Percentiles rank a stretch among this genome's conserved stretches.
phyloP scores from a whole-genome alignment of 495 filamentous ascomycete species.

The Podospora pseudopauciseta region DNA sequence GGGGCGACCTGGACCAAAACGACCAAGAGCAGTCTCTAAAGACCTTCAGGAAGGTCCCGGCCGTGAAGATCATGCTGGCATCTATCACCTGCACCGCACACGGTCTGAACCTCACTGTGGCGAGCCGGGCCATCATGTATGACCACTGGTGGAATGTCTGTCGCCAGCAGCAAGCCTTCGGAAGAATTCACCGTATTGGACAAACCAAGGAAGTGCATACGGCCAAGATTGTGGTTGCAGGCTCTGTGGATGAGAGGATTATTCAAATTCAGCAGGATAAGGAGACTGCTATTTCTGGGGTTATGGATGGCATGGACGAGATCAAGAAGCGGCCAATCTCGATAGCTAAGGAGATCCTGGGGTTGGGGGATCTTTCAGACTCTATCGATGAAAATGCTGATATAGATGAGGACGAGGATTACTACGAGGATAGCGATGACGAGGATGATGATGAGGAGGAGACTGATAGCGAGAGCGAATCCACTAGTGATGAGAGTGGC shows the following conservation, averaged over 20 bases:
- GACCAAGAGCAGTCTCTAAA: constrained; percentile 20
- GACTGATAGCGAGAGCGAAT: background rate
- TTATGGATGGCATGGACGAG: background rate
- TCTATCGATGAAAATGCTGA: background rate
- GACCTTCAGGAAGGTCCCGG: constrained; percentile 17
- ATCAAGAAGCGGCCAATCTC: background rate
- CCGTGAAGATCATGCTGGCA: constrained; percentile 35
- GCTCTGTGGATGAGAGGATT: constrained; percentile 52
- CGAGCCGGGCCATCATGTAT: constrained; percentile 42
- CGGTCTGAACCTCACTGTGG: constrained; percentile 34
- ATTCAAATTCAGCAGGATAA: constrained; percentile 29
- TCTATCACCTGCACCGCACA: constrained; percentile 34
- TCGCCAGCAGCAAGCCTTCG: constrained; percentile 53
- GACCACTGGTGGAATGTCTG: constrained; percentile 44
- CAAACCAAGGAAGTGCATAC: constrained; percentile 54
- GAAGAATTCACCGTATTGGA: constrained; percentile 60
- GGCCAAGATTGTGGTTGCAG: constrained; percentile 47
- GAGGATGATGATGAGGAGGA: background rate
- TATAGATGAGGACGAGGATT: background rate
- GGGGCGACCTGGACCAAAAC: constrained; percentile 19
- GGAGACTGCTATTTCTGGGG: background rate
- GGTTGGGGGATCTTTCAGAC: background rate
- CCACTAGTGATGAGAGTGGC: background rate
- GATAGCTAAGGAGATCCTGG: background rate
- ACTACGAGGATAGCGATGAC: background rate